These are phyloP conservation scores for Sclerotinia subarctica DNA, from an alignment of 2,329 filamentous ascomycete genomes.

Conservation along the genomic window DNA sequence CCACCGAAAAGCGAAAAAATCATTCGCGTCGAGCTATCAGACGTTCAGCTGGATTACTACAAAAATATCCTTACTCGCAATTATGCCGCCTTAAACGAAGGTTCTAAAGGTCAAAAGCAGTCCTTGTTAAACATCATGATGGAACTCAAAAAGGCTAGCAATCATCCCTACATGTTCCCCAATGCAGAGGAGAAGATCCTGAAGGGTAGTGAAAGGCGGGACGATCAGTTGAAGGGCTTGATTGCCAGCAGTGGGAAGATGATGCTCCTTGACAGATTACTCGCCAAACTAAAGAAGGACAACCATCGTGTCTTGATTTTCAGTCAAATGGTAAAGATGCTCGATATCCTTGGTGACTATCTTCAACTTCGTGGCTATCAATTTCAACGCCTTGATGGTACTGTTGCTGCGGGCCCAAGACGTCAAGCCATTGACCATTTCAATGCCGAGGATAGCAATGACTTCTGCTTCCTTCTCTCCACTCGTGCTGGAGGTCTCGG, in stretches of 20 bases:
- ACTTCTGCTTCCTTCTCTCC: slow-evolving; percentile 94
- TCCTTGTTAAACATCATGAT: slow-evolving; percentile 98
- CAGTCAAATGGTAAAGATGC: slow-evolving; percentile 99
- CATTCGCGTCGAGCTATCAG: slow-evolving; percentile 92
- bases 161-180: slow-evolving; percentile 97
- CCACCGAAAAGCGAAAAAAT: slow-evolving; percentile 99
- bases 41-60: slow-evolving; percentile 96
- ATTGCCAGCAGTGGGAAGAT: slow-evolving; percentile 99
- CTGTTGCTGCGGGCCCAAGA: slow-evolving; percentile 81
- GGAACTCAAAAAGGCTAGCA: slow-evolving; percentile 98
- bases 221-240: slow-evolving; percentile 87
- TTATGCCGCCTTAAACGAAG: slow-evolving; percentile 89
- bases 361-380: slow-evolving; percentile 89
- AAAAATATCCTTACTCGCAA: slow-evolving; percentile 98
- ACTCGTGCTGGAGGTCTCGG: slow-evolving; percentile 95
- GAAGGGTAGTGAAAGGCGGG: slow-evolving; percentile 73
- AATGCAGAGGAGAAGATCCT: slow-evolving; percentile 89
- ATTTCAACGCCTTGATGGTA: slow-evolving; percentile 92
- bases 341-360: slow-evolving; percentile 94
- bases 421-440: slow-evolving; percentile 97
- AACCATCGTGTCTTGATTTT: slow-evolving; percentile 96
- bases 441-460: slow-evolving; percentile 91
- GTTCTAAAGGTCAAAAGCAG: slow-evolving; percentile 85
- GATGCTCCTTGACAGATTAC: slow-evolving; percentile 96
- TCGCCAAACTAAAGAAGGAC: slow-evolving; percentile 89